Conservation (phyloP, 2,329 filamentous ascomycete genomes). For the Ceratocystis diversiconidia region DNA sequence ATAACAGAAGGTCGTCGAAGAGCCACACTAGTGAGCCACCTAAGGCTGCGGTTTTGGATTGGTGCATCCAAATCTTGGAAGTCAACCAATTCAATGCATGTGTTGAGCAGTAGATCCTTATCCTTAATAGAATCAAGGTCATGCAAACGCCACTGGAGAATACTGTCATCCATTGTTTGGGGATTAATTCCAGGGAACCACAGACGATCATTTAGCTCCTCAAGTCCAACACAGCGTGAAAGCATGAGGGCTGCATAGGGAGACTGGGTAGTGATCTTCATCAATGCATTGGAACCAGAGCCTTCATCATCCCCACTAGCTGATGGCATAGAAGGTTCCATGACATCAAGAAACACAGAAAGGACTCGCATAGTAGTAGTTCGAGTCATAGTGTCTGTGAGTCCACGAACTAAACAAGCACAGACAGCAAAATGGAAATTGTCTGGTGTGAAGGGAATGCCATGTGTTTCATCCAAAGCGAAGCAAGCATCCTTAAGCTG, state of each 20-base stretch:
- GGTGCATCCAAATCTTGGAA: conserved; percentile 50
- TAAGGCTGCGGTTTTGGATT: conserved; percentile 43
- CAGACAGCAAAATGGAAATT: conserved; percentile 55
- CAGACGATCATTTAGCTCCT: conserved; percentile 49
- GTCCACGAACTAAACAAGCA: conserved; percentile 47
- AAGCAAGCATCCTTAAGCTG: conserved; percentile 49
- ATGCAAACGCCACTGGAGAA: conserved; percentile 30
- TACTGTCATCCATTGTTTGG: conserved; percentile 28
- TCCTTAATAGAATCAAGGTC: conserved; percentile 39
- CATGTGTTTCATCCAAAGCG: conserved; percentile 49
- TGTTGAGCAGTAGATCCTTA: conserved; percentile 47
- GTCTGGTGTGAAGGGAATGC: conserved; percentile 48
- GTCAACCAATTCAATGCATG: conserved; percentile 50
- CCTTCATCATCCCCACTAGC: conserved; percentile 20
- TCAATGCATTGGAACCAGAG: conserved; percentile 22
- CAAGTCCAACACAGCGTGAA: conserved; percentile 38
- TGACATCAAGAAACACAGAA: conserved; percentile 41
- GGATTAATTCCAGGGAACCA: conserved; percentile 45
- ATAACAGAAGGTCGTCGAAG: conserved; percentile 41
- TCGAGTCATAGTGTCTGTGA: conserved; percentile 48
- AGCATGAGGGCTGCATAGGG: conserved; percentile 49
- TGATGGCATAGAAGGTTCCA: conserved; percentile 20
- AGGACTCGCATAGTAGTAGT: conserved; percentile 45
- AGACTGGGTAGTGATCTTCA: conserved; percentile 24
- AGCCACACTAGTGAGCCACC: conserved; percentile 47